phyloP scores from a whole-genome alignment of 257 asterid genomes.

The Solanum ahanhuiri region DNA sequence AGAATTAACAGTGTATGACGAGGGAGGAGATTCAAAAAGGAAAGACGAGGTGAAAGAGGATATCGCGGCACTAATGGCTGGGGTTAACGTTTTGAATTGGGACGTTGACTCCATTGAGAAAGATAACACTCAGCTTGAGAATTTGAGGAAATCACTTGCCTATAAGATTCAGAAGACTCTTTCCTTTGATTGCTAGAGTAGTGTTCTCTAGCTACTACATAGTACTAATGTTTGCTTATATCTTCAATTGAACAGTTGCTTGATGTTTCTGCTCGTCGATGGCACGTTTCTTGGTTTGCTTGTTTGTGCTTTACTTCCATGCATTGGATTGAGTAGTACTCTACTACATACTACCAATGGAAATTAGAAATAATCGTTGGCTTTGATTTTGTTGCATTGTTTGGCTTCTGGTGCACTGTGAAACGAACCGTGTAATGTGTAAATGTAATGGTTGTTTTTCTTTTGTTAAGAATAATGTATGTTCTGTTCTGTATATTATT shows the following conservation, averaged over 20 bases:
- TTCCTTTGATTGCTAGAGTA: conserved; percentile 5
- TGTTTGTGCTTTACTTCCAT: background rate
- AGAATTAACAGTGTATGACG: background rate
- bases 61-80: background rate
- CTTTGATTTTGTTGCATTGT: background rate
- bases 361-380: background rate
- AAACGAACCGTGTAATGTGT: background rate
- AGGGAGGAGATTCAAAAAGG: background rate
- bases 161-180: conserved; percentile 5
- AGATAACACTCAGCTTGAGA: background rate
- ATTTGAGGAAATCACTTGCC: background rate
- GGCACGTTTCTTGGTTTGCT: background rate
- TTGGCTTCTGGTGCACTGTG: background rate
- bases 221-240: background rate
- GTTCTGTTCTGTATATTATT: background rate
- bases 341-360: background rate
- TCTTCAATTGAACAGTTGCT: background rate
- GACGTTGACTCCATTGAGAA: conserved; percentile 1
- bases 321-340: background rate
- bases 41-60: conserved; percentile 1
- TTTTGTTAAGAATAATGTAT: background rate
- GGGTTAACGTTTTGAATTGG: conserved; percentile 4
- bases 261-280: background rate
- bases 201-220: background rate
- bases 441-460: background rate